Evolutionary conservation across 495 filamentous ascomycete species (phyloP), one percentile per base, ranked within the genome.

Genomic region (Penicillium waksmanii): DNA sequence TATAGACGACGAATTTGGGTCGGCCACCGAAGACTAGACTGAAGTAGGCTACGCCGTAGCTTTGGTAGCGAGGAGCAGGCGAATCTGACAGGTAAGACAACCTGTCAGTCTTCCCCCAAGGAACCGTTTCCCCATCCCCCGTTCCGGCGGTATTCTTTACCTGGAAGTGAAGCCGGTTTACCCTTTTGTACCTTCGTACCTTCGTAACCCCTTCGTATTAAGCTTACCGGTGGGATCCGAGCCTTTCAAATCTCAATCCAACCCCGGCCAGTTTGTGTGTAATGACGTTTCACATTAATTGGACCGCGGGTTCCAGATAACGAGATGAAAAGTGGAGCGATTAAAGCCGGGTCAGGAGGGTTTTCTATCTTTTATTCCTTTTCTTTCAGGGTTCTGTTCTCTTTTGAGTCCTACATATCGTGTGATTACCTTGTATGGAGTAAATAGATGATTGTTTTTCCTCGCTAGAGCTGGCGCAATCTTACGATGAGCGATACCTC

Each of bases 271-370:
- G 9, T 44, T 12, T 44, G 17, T 44, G 42, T 44, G 42, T 44
- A 18, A 27, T 27, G 21, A 48, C 23, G 64, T 66, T 66, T 66
- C 64, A 57, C 51, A 66, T 66, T 48, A 53, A 66, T 66, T 63
- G 64, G 31, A 51, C 53, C 19, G 51, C 56, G 46, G 52, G 52
- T 38, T 53, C 50, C 18, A 17, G 52, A 55, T 52, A 56, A 33
- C 40, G 47, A 53, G 35, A 51, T 62, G 57, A 64, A 60, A 66
- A 63, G 57, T 60, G 57, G 56, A 63, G 57, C 36, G 38, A 44
- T 13, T 21, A 3, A 21, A 40, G 34, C 12, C 38, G 42, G 38
- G 35, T 40, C 40, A 59, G 21, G 44, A 21, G 50, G 36, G 52
- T 53, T 15, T 34, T 34, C 36, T 42, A 19, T 40, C 36, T 18